These are phyloP conservation scores for Calocybe gangraenosa DNA, from an alignment of 768 basidiomycete genomes.

Conservation along the genomic window DNA sequence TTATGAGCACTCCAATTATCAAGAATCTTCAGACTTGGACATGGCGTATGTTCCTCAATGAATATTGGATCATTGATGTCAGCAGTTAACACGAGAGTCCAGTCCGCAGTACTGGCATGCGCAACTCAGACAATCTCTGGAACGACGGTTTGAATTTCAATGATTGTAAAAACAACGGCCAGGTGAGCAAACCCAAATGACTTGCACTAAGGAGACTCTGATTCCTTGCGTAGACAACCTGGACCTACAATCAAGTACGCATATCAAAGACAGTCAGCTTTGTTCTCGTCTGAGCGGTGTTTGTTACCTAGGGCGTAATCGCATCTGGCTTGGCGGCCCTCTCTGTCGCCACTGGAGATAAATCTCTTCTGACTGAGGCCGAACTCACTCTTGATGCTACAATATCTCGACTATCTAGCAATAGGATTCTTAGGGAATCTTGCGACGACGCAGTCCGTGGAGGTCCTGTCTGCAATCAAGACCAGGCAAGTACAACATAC, in stretches of 20 bases:
- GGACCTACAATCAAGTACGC: conserved; percentile 56
- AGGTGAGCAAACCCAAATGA: conserved; percentile 21
- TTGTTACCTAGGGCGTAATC: conserved; percentile 41
- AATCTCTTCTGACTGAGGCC: conserved; percentile 38
- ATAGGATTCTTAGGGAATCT: conserved; percentile 44
- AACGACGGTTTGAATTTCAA: conserved; percentile 38
- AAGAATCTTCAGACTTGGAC: conserved; percentile 25
- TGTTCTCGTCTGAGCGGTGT: background rate
- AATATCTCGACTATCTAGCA: conserved; percentile 32
- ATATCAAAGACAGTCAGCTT: background rate
- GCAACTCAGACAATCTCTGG: conserved; percentile 39
- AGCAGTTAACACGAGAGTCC: background rate
- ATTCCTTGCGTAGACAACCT: conserved; percentile 37
- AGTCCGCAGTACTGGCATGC: conserved; percentile 43
- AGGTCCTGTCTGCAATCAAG: conserved; percentile 37
- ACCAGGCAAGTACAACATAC: conserved; percentile 31
- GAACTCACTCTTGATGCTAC: conserved; percentile 53
- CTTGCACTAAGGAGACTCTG: background rate
- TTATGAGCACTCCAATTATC: too few relatives aligned
- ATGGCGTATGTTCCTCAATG: conserved; percentile 25
- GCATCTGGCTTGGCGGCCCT: conserved; percentile 50
- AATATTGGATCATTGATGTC: background rate
- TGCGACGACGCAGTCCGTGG: conserved; percentile 43
- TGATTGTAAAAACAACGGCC: conserved; percentile 40
- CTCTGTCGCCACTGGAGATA: conserved; percentile 33